phyloP scores from a whole-genome alignment of 163 green algal genomes.

The Trebouxia gelatinosa region DNA sequence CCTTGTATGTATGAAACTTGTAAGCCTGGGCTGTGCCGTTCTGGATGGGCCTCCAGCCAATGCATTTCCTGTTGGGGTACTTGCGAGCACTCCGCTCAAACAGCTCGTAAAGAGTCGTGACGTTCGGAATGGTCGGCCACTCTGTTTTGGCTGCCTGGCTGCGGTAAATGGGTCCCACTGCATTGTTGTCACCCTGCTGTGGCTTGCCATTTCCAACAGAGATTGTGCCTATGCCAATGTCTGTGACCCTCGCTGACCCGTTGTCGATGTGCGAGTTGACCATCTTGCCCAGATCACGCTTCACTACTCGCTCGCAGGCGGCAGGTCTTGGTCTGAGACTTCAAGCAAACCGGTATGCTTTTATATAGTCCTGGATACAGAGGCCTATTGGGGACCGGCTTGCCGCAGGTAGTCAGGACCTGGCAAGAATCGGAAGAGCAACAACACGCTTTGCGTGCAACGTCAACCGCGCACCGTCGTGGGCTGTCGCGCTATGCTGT shows the following conservation, averaged over 20 bases:
- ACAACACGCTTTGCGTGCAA: no score
- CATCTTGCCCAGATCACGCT: no score
- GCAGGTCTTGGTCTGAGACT: no score
- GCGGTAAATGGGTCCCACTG: constrained; percentile 32
- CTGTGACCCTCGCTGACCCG: background rate
- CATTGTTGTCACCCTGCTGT: constrained; percentile 34
- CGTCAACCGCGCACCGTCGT: no score
- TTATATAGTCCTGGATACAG: no score
- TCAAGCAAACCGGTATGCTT: no score
- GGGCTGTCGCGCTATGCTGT: no score
- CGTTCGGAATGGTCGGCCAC: constrained; percentile 37
- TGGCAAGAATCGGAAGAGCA: no score
- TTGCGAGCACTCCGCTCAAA: constrained; percentile 45
- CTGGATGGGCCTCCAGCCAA: constrained; percentile 56
- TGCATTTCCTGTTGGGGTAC: constrained; percentile 56
- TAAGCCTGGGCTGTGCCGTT: constrained; percentile 48
- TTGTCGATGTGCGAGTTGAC: no score
- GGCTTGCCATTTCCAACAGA: constrained; percentile 14
- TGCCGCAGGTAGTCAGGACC: no score
- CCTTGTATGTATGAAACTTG: constrained; percentile 58
- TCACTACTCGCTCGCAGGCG: no score
- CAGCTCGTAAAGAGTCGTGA: constrained; percentile 45
- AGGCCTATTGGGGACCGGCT: no score
- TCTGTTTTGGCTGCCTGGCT: constrained; percentile 33
- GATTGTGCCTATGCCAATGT: constrained; percentile 11